Evolutionary conservation across 495 filamentous ascomycete genomes (phyloP), one percentile per base, ranked within the genome.

Genomic region (Alectoria sarmentosa): DNA sequence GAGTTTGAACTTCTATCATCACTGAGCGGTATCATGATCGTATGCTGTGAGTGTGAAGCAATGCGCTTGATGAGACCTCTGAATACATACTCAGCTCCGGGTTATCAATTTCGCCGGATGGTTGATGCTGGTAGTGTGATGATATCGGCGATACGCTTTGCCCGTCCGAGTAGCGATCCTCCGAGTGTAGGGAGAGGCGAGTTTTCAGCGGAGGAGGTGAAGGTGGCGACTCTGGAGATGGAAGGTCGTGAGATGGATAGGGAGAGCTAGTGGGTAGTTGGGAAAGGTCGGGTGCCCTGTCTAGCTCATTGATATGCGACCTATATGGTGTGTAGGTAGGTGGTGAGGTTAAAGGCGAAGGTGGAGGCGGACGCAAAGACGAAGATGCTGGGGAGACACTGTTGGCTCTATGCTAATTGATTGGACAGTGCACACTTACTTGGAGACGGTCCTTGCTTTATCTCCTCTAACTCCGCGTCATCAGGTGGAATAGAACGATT

Each of bases 81-180:
- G 52, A 21, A 17, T 55, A 55, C 19, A 34, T 17, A 34, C 30
- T 55, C 52, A 30, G 8, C 6, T 55, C 30, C 30, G 5, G 7
- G 30, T 19, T 17, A 21, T 19, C 14, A 10, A 1, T 17, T 0
- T 34, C 26, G 11, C n/a, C 52, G 8, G n/a, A 55, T 21, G 52
- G 52, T 23, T 34, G 52, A n/a, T 34, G 13, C 17, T 19, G 30
- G 30, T 34, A 55, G 17, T 55, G 52, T 34, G 52, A 55, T 55
- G 52, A 55, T 55, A 55, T 55, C 10, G 52, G 52, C 30, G 52
- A 55, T 10, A 55, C 52, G 30, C 30, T 55, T 17, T 21, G 30
- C 21, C 6, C 15, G 5, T 55, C 52, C 17, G 52, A 34, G 52
- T 55, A 21, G 0, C 8, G 13, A 10, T 34, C 30, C 17, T 28